phyloP scores from a whole-genome alignment of 169 alveolate genomes.

The Plasmodium blacklocki region DNA sequence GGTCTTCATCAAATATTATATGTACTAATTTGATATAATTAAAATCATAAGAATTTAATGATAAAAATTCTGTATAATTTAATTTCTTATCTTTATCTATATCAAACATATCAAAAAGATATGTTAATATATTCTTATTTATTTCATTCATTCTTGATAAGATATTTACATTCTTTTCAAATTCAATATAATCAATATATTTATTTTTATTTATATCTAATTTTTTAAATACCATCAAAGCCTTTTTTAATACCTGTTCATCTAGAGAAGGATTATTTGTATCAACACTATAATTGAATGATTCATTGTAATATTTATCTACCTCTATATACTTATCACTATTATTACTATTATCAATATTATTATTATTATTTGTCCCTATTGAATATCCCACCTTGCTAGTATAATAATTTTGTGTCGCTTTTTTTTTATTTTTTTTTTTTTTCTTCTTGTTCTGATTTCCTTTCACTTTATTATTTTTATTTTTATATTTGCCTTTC shows the following conservation, averaged over 20 bases:
- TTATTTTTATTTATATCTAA: conserved; percentile 37
- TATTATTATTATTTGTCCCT: neutral
- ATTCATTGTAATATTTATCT: neutral
- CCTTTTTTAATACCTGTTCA: conserved; percentile 20
- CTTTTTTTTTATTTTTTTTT: neutral
- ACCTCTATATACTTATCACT: neutral
- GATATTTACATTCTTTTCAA: conserved; percentile 28
- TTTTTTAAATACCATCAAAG: conserved; percentile 25
- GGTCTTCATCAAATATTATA: conserved; percentile 24
- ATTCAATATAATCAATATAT: conserved; percentile 24
- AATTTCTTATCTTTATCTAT: conserved; percentile 35
- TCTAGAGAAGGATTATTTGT: conserved; percentile 43
- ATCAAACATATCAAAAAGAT: conserved; percentile 44
- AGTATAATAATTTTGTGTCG: no score
- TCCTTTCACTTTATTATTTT: neutral
- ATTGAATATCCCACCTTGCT: no score
- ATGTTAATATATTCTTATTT: conserved; percentile 8
- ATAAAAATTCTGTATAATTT: conserved; percentile 41
- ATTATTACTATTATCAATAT: neutral
- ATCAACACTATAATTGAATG: conserved; percentile 10
- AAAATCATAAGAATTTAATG: conserved; percentile 57
- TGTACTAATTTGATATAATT: conserved; percentile 20
- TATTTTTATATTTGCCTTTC: neutral
- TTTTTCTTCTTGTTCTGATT: neutral
- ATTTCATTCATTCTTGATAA: conserved; percentile 11